Evolutionary conservation across 1,284 basidiomycete species (phyloP).

Genomic region (Melanopsichium pennsylvanicum): DNA sequence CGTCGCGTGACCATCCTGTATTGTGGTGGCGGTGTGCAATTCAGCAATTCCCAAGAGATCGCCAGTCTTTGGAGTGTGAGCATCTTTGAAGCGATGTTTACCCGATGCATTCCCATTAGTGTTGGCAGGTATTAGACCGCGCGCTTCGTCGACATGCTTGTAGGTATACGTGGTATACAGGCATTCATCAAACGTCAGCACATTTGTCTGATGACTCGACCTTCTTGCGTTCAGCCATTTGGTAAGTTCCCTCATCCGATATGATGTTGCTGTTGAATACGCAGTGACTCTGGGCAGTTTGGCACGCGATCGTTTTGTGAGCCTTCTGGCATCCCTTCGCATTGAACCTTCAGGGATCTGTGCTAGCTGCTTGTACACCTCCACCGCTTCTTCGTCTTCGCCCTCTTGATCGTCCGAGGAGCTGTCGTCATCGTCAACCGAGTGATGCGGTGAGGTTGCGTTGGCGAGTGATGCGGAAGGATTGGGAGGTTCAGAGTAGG

Average conservation of each 20-base stretch:
- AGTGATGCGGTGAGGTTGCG: slow-evolving; percentile 21
- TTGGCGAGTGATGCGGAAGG: slow-evolving; percentile 1
- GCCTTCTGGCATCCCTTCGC: slow-evolving; percentile 82
- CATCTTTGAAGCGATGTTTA: neutral
- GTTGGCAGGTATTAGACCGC: slow-evolving; percentile 31
- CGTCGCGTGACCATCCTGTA: no score
- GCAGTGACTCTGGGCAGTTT: slow-evolving; percentile 92
- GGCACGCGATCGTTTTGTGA: slow-evolving; percentile 93
- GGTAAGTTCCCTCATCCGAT: slow-evolving; percentile 83
- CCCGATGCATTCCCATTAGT: slow-evolving; percentile 7
- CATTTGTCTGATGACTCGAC: slow-evolving; percentile 77
- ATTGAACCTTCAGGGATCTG: slow-evolving; percentile 90
- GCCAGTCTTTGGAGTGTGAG: slow-evolving; percentile 43
- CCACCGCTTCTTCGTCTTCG: slow-evolving; percentile 51
- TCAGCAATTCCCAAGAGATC: slow-evolving; percentile 63
- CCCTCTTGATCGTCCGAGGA: slow-evolving; percentile 46
- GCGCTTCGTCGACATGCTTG: slow-evolving; percentile 57
- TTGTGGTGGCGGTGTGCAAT: no score
- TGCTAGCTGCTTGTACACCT: slow-evolving; percentile 54
- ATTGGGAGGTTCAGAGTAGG: slow-evolving; percentile 17
- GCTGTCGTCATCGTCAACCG: slow-evolving; percentile 39
- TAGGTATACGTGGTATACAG: slow-evolving; percentile 65
- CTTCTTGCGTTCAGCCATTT: slow-evolving; percentile 85
- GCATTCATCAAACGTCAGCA: slow-evolving; percentile 64
- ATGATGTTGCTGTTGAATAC: slow-evolving; percentile 93